A percentile compares a stretch with the other conserved stretches of the same genome.
These are phyloP conservation scores for Perilla frutescens DNA, from an alignment of 257 asterid genomes.

Conservation along the genomic window DNA sequence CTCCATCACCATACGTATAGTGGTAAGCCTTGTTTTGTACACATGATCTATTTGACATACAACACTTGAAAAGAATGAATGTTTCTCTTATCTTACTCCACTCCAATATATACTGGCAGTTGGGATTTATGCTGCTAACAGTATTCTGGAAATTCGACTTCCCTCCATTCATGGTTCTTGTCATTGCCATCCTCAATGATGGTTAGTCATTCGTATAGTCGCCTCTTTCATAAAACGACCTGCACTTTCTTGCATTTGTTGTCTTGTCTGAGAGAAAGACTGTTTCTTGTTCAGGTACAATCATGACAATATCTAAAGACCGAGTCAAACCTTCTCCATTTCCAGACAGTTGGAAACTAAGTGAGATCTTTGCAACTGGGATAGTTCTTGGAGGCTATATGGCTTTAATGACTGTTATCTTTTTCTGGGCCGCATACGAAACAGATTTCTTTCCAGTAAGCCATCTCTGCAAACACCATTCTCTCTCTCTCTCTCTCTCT, in stretches of 20 bases:
- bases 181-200: constrained; percentile 73
- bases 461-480: constrained; percentile 21
- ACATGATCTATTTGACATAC: background rate
- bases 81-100: background rate
- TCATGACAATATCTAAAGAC: constrained; percentile 54
- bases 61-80: background rate
- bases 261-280: constrained; percentile 21
- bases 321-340: constrained; percentile 52
- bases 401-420: constrained; percentile 54
- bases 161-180: constrained; percentile 78
- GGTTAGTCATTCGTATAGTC: constrained; percentile 36
- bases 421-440: constrained; percentile 60
- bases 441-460: constrained; percentile 56
- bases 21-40: constrained; percentile 47
- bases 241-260: too few relatives aligned
- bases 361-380: constrained; percentile 51
- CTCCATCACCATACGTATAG: constrained; percentile 74
- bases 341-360: constrained; percentile 58
- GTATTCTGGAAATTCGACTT: constrained; percentile 70
- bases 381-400: constrained; percentile 46
- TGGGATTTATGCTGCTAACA: constrained; percentile 67
- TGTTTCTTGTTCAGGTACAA: constrained; percentile 38
- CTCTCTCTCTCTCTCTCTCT: background rate
- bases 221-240: background rate
- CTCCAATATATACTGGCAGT: constrained; percentile 37